A percentile compares a stretch with the other conserved stretches of the same genome.
These are phyloP conservation scores for Aspergillus sp. DNA, from an alignment of 2,329 filamentous ascomycete species.

Conservation along the genomic window DNA sequence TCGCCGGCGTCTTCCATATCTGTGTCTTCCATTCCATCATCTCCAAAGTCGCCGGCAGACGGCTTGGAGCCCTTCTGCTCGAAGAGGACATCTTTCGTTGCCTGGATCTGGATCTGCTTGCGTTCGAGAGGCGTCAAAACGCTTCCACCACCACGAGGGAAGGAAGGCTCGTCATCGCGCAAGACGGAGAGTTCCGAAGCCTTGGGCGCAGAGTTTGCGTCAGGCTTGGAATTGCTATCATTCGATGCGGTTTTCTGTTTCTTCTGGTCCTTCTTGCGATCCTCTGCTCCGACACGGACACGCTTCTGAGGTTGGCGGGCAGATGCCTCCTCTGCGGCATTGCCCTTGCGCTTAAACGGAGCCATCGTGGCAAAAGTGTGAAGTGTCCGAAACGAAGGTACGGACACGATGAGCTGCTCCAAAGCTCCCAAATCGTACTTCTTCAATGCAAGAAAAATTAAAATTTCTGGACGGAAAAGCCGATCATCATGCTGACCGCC, in stretches of 20 bases:
- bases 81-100: slow-evolving; percentile 86
- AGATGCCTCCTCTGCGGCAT: slow-evolving; percentile 38
- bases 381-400: slow-evolving; percentile 26
- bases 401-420: slow-evolving; percentile 30
- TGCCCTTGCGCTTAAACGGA: slow-evolving; percentile 50
- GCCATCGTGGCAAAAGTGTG: slow-evolving; percentile 40
- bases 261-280: slow-evolving; percentile 38
- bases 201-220: slow-evolving; percentile 28
- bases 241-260: slow-evolving; percentile 29
- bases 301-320: slow-evolving; percentile 44
- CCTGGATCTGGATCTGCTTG: slow-evolving; percentile 93
- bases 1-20: slow-evolving; percentile 53
- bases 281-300: slow-evolving; percentile 42
- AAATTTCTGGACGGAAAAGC: slow-evolving; percentile 21
- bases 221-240: slow-evolving; percentile 15
- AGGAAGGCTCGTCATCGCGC: slow-evolving; percentile 80
- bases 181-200: slow-evolving; percentile 48
- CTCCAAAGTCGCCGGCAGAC: slow-evolving; percentile 50
- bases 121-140: slow-evolving; percentile 90
- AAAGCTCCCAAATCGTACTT: slow-evolving; percentile 23
- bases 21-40: slow-evolving; percentile 61
- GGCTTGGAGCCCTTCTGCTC: slow-evolving; percentile 69
- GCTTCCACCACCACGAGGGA: slow-evolving; percentile 89
- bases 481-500: slow-evolving; percentile 22
- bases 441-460: slow-evolving; percentile 23